phyloP scores from a whole-genome alignment of 345 rosid species.

The Sapria himalayana region DNA sequence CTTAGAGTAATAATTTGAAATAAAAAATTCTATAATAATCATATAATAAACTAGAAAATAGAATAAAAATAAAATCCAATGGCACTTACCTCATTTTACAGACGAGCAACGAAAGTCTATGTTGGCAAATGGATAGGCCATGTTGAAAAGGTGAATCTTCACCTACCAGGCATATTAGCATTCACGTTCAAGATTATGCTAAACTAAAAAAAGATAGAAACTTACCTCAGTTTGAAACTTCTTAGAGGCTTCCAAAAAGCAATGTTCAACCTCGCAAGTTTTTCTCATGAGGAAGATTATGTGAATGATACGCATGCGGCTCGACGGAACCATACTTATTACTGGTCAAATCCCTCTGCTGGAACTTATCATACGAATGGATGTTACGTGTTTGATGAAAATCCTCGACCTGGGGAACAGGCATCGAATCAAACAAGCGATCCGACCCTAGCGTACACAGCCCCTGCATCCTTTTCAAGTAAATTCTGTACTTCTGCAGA shows the following conservation, averaged over 20 bases:
- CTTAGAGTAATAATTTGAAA: too few species aligned
- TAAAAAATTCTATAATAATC: too few species aligned
- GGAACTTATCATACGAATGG: conserved; percentile 34
- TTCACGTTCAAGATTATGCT: too few species aligned
- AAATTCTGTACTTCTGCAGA: conserved; percentile 77
- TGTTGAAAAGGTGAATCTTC: too few species aligned
- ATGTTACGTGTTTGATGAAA: conserved; percentile 23
- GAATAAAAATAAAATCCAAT: too few species aligned
- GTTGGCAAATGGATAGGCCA: too few species aligned
- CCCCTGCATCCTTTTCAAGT: conserved; percentile 82
- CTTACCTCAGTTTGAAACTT: conserved; percentile 5
- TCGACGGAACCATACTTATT: conserved; percentile 34
- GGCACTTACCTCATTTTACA: too few species aligned
- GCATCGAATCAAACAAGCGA: conserved; percentile 58
- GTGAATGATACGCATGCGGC: conserved; percentile 33
- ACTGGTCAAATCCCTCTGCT: conserved; percentile 42
- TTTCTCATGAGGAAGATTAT: conserved; percentile 35
- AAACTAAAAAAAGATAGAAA: too few species aligned
- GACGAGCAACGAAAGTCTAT: too few species aligned
- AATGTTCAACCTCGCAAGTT: conserved; percentile 5
- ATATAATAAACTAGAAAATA: too few species aligned
- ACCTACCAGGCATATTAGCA: too few species aligned
- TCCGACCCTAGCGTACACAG: conserved; percentile 39
- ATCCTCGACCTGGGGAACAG: conserved; percentile 25
- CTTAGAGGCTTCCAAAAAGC: not conserved